These are phyloP conservation scores for Paraphaeosphaeria sporulosa DNA, from an alignment of 2,329 filamentous ascomycete species.

Conservation along the genomic window DNA sequence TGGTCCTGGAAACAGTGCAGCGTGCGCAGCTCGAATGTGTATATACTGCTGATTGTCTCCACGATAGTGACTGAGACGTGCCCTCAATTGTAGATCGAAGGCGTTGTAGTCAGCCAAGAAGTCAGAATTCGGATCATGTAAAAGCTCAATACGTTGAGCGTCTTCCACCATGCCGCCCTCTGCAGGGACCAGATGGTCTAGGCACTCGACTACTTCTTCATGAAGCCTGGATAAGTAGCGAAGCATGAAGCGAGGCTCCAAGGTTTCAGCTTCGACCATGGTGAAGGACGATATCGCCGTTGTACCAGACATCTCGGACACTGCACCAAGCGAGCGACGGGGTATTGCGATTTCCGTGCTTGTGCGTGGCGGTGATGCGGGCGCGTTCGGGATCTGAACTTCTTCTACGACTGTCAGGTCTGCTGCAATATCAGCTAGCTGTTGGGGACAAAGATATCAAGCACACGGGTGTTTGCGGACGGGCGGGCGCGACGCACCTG, in stretches of 20 bases:
- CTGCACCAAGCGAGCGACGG: conserved; percentile 45
- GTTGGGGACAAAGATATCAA: not conserved
- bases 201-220: conserved; percentile 35
- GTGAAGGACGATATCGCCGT: conserved; percentile 58
- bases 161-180: conserved; percentile 32
- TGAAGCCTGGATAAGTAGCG: conserved; percentile 51
- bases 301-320: conserved; percentile 56
- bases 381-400: conserved; percentile 32
- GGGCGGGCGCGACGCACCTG: conserved; percentile 35
- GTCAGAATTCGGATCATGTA: conserved; percentile 47
- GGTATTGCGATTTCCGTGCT: conserved; percentile 16
- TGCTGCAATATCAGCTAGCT: conserved; percentile 19
- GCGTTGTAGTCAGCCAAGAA: conserved; percentile 49
- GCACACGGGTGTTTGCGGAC: conserved; percentile 1
- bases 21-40: conserved; percentile 46
- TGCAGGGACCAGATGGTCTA: conserved; percentile 40
- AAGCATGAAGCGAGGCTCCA: conserved; percentile 53
- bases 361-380: conserved; percentile 33
- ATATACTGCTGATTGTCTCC: conserved; percentile 53
- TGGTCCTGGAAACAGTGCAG: conserved; percentile 46
- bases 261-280: conserved; percentile 51
- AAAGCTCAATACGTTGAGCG: conserved; percentile 32
- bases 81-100: conserved; percentile 42
- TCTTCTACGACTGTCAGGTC: conserved; percentile 48
- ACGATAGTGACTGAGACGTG: conserved; percentile 47